Percentiles rank a stretch among this genome's conserved stretches.
Evolutionary conservation across 2,329 filamentous ascomycete species (phyloP).

Genomic region (Aspergillus sp.): DNA sequence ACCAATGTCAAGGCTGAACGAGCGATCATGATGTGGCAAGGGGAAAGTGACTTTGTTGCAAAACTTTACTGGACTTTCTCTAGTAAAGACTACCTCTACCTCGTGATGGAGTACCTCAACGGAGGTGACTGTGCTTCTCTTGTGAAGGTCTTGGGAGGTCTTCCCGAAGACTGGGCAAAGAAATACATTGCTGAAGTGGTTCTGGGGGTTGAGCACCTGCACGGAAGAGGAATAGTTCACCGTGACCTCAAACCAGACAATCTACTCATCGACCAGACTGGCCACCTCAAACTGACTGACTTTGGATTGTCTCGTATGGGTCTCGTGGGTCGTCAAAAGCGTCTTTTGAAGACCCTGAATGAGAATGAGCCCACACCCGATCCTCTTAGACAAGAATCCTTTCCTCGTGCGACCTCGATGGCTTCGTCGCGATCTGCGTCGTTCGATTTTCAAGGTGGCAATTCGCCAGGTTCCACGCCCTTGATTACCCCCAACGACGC

Average conservation of each 20-base stretch:
- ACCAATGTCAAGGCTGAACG: constrained; percentile 98
- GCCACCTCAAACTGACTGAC: constrained; percentile 93
- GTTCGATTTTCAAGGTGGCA: constrained; percentile 73
- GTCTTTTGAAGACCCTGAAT: constrained; percentile 61
- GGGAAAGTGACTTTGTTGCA: constrained; percentile 96
- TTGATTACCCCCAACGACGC: constrained; percentile 71
- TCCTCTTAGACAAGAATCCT: constrained; percentile 84
- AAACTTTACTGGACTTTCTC: constrained; percentile 99
- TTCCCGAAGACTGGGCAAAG: constrained; percentile 96
- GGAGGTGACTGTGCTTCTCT: constrained; percentile 94
- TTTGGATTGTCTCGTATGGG: constrained; percentile 98
- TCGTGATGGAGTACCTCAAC: constrained; percentile 99
- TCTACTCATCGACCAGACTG: constrained; percentile 90
- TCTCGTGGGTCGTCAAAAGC: constrained; percentile 89
- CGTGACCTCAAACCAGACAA: constrained; percentile 97
- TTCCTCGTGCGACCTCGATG: constrained; percentile 76
- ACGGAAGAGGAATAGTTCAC: constrained; percentile 91
- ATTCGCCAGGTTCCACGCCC: constrained; percentile 78
- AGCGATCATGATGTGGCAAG: constrained; percentile 99
- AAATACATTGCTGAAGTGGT: constrained; percentile 96
- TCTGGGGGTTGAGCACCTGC: constrained; percentile 91
- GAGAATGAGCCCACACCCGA: constrained; percentile 81
- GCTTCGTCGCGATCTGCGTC: constrained; percentile 89
- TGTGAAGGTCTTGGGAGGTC: constrained; percentile 84
- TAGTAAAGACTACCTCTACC: constrained; percentile 96